A percentile compares a stretch with the other conserved stretches of the same genome.
Evolutionary conservation across 1,284 basidiomycete species (phyloP).

Genomic region (Fistulinella staudtii): DNA sequence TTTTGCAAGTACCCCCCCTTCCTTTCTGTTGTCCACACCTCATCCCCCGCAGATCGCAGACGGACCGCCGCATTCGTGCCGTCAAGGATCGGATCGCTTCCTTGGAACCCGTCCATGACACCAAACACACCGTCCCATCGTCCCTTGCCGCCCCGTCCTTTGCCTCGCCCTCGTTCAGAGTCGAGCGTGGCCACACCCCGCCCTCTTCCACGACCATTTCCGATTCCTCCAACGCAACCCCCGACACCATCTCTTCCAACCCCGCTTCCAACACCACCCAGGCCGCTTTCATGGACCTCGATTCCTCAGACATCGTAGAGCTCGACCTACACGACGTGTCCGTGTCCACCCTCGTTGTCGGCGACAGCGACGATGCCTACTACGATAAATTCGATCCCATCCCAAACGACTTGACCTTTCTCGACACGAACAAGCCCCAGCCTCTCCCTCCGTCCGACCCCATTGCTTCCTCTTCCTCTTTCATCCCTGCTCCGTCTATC

Average conservation of each 20-base stretch:
- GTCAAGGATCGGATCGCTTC: slow-evolving; percentile 19
- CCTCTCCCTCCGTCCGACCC: too few species aligned
- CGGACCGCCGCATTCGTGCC: slow-evolving; percentile 24
- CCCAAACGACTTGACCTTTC: slow-evolving; percentile 17
- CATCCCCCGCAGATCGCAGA: slow-evolving; percentile 21
- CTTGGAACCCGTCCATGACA: slow-evolving; percentile 3
- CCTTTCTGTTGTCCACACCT: neutral
- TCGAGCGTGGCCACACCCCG: too few species aligned
- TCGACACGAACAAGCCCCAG: slow-evolving; percentile 11
- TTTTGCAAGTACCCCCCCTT: slow-evolving; percentile 14
- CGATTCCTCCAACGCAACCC: slow-evolving; percentile 15
- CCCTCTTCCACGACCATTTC: slow-evolving; percentile 17
- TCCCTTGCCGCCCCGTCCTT: too few species aligned
- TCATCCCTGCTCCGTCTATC: neutral
- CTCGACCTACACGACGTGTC: slow-evolving; percentile 21
- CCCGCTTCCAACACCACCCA: neutral
- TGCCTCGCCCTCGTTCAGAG: too few species aligned
- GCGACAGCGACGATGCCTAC: slow-evolving; percentile 30
- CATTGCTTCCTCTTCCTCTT: too few species aligned
- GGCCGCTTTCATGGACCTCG: neutral
- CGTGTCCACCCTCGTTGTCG: slow-evolving; percentile 14
- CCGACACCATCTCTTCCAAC: neutral
- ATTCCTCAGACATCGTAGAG: slow-evolving; percentile 12
- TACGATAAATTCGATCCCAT: slow-evolving; percentile 29
- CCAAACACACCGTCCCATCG: too few species aligned